Percentiles rank a stretch among this genome's conserved stretches.
Conservation (phyloP, 306 rosid genomes). For the Sphenostylis stenocarpa region DNA sequence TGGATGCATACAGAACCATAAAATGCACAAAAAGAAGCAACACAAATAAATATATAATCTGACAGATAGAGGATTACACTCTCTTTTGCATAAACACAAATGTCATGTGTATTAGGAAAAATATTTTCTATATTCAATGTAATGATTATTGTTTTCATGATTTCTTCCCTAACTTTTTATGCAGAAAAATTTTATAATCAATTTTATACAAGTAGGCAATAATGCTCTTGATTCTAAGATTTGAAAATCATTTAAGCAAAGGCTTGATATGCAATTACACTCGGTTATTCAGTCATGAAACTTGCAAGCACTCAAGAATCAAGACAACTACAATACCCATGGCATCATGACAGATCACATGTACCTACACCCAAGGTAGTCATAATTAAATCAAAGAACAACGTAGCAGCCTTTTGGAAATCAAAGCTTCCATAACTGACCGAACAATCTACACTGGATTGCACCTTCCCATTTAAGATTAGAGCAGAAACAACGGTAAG, state of each 20-base stretch:
- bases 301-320: background rate
- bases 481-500: no score
- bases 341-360: no score
- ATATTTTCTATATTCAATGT: background rate
- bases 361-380: no score
- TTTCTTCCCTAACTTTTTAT: background rate
- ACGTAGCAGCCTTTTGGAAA: conserved; percentile 63
- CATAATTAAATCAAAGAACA: no score
- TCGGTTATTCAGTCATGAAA: background rate
- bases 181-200: background rate
- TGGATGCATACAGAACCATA: conserved; percentile 18
- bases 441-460: background rate
- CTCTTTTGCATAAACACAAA: background rate
- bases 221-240: background rate
- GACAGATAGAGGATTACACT: background rate
- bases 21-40: background rate
- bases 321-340: no score
- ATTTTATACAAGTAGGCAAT: background rate
- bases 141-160: background rate
- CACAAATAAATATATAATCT: background rate
- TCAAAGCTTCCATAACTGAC: conserved; percentile 58
- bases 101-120: background rate
- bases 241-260: background rate
- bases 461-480: no score
- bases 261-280: no score